phyloP scores from a whole-genome alignment of 2,329 filamentous ascomycete genomes.

The Dactylellina parvicollis region DNA sequence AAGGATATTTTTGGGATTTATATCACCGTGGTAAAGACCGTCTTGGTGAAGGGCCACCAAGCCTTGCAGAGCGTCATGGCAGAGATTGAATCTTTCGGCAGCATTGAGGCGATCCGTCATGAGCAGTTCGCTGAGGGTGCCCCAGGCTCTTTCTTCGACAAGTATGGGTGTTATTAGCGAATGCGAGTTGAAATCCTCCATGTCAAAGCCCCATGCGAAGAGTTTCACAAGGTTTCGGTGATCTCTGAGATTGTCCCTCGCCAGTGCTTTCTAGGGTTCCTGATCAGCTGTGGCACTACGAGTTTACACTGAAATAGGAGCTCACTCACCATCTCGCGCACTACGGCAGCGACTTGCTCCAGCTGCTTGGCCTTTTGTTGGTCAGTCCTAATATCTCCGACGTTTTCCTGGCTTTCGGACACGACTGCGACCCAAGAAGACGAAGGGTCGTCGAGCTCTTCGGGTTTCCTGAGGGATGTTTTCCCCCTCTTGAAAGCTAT shows the following conservation, averaged over 20 bases:
- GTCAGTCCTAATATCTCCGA: slow-evolving; percentile 27
- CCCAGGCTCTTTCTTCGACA: slow-evolving; percentile 46
- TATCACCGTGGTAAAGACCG: slow-evolving; percentile 44
- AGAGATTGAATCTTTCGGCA: slow-evolving; percentile 39
- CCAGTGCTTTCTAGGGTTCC: slow-evolving; percentile 33
- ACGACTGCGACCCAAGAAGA: slow-evolving; percentile 51
- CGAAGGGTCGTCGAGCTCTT: slow-evolving; percentile 35
- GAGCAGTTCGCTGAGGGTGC: slow-evolving; percentile 41
- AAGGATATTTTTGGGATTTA: slow-evolving; percentile 51
- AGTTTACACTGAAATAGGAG: background rate
- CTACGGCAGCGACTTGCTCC: slow-evolving; percentile 41
- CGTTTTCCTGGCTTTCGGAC: slow-evolving; percentile 40
- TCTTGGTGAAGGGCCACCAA: slow-evolving; percentile 32
- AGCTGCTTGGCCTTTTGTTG: slow-evolving; percentile 37
- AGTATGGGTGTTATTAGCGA: slow-evolving; percentile 45
- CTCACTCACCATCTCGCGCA: slow-evolving; percentile 44
- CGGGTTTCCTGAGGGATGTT: slow-evolving; percentile 34
- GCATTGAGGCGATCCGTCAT: slow-evolving; percentile 14
- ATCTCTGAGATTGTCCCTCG: slow-evolving; percentile 18
- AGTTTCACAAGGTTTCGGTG: slow-evolving; percentile 46
- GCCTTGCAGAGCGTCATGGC: slow-evolving; percentile 41
- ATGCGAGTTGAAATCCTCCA: slow-evolving; percentile 43
- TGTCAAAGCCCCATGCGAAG: slow-evolving; percentile 50
- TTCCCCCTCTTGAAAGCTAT: slow-evolving; percentile 46
- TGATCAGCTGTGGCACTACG: background rate